phyloP scores from a whole-genome alignment of 164 flowering plant species.

The Vitis vinifera region DNA sequence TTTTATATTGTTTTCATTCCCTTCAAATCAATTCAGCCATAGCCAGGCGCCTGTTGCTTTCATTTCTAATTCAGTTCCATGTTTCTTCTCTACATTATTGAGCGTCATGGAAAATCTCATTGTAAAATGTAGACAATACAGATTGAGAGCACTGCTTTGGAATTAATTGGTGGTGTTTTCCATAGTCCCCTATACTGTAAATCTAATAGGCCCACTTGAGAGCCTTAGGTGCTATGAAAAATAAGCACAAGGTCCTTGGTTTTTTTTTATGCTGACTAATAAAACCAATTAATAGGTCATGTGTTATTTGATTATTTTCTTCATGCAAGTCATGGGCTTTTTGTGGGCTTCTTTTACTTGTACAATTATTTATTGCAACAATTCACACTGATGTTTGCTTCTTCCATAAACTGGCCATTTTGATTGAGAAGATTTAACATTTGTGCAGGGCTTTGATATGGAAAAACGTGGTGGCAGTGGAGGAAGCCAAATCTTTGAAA shows the following conservation, averaged over 20 bases:
- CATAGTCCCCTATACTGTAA: conserved; percentile 67
- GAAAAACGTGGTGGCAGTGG: conserved; percentile 1
- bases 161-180: conserved; percentile 42
- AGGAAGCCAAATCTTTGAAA: conserved; percentile 3
- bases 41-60: neutral
- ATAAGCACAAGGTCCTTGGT: conserved; percentile 24
- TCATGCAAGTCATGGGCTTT: neutral
- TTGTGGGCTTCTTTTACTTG: neutral
- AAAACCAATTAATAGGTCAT: neutral
- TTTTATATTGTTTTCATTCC: neutral
- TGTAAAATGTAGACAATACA: conserved; percentile 61
- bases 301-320: neutral
- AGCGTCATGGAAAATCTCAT: conserved; percentile 49
- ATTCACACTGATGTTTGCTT: neutral
- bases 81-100: conserved; percentile 12
- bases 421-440: neutral
- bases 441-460: conserved; percentile 8
- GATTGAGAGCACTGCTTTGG: conserved; percentile 33
- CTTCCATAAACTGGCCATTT: neutral
- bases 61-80: neutral
- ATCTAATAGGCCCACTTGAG: conserved; percentile 23
- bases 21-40: neutral
- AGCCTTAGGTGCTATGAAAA: conserved; percentile 36
- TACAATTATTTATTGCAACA: neutral
- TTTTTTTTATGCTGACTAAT: neutral